Conservation (phyloP, 345 rosid genomes). For the Odontarrhena argentea region DNA sequence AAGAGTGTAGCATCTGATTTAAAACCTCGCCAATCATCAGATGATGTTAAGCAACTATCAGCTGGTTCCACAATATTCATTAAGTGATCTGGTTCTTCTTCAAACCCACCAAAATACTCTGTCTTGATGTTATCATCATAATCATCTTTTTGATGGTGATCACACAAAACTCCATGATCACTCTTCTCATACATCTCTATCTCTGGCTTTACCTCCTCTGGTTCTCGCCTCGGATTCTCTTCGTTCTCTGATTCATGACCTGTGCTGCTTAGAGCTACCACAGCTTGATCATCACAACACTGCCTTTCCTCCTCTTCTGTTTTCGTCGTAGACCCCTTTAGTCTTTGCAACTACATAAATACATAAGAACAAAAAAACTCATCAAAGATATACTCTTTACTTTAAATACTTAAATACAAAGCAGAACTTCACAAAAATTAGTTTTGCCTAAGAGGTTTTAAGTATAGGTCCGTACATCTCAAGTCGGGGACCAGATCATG, state of each 20-base stretch:
- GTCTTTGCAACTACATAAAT: conserved; percentile 58
- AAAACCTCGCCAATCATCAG: conserved; percentile 70
- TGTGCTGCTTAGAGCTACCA: conserved; percentile 41
- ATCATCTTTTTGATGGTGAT: conserved; percentile 10
- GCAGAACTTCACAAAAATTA: conserved; percentile 11
- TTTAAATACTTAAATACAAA: not conserved
- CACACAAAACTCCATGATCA: conserved; percentile 46
- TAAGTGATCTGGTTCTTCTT: conserved; percentile 55
- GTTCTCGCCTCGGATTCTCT: conserved; percentile 36
- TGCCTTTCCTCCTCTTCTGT: conserved; percentile 19
- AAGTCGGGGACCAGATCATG: too few relatives aligned
- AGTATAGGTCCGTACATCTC: too few relatives aligned
- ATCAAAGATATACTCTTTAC: conserved; percentile 10
- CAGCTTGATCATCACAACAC: conserved; percentile 42
- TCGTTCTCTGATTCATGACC: conserved; percentile 55
- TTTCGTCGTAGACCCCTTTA: conserved; percentile 47
- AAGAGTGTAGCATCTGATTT: conserved; percentile 57
- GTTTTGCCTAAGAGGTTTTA: too few relatives aligned
- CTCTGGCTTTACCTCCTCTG: conserved; percentile 36
- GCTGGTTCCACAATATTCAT: conserved; percentile 59
- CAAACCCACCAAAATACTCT: conserved; percentile 59
- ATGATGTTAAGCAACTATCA: conserved; percentile 66
- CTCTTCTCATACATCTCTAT: conserved; percentile 43
- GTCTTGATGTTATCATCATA: conserved; percentile 46
- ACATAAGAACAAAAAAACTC: conserved; percentile 15